phyloP scores from a whole-genome alignment of 352 stramenopile genomes.

The Pythium pectinolyticum region DNA sequence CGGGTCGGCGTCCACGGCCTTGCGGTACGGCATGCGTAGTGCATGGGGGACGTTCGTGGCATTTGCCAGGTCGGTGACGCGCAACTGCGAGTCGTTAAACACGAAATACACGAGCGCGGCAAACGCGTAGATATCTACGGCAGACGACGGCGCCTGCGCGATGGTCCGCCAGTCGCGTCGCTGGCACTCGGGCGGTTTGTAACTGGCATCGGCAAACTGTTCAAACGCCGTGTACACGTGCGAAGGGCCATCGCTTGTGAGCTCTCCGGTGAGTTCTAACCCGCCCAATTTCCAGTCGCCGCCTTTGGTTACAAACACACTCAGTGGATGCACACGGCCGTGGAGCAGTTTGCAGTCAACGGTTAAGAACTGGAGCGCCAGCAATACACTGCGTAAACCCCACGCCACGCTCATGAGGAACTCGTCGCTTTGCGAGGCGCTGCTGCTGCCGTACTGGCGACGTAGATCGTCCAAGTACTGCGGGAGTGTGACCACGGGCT shows the following conservation, averaged over 20 bases:
- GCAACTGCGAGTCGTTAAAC: conserved; percentile 72
- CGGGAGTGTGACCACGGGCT: conserved; percentile 89
- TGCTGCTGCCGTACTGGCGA: conserved; percentile 47
- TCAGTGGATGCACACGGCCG: conserved; percentile 86
- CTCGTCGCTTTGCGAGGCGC: conserved; percentile 45
- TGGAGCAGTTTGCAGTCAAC: conserved; percentile 93
- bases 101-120: conserved; percentile 77
- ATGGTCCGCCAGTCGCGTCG: conserved; percentile 76
- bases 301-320: conserved; percentile 94
- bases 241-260: conserved; percentile 79
- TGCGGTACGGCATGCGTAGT: conserved; percentile 70
- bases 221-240: conserved; percentile 79
- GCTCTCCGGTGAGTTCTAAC: conserved; percentile 89
- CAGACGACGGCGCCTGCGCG: conserved; percentile 47
- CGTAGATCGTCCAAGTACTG: conserved; percentile 85
- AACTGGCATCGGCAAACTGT: conserved; percentile 83
- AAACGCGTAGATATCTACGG: conserved; percentile 77
- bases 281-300: conserved; percentile 96
- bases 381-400: conserved; percentile 92
- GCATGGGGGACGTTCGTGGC: conserved; percentile 68
- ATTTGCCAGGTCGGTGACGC: conserved; percentile 49
- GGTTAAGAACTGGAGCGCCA: conserved; percentile 93
- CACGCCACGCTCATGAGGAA: conserved; percentile 90
- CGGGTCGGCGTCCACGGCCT: conserved; percentile 75
- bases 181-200: conserved; percentile 82